phyloP scores from a whole-genome alignment of 2,329 filamentous ascomycete species.

The Tolypocladium tundrense region DNA sequence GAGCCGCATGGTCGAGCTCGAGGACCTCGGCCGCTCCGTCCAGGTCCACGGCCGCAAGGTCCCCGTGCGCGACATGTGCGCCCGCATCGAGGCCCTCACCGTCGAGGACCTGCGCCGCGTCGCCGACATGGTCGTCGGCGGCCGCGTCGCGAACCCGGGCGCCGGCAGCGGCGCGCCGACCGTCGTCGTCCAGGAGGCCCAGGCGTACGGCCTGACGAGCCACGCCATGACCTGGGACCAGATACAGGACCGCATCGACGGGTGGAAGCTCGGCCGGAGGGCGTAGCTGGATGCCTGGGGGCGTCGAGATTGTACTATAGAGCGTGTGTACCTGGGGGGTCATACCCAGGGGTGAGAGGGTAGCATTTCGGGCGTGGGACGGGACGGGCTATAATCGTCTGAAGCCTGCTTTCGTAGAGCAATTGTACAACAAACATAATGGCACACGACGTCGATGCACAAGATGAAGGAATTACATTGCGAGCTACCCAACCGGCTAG shows the following conservation, averaged over 20 bases:
- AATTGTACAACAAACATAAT: background rate
- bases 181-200: conserved; percentile 86
- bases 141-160: conserved; percentile 64
- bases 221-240: conserved; percentile 73
- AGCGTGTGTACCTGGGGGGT: background rate
- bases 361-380: background rate
- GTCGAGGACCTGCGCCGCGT: conserved; percentile 74
- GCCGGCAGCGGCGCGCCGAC: conserved; percentile 80
- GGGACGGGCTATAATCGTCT: background rate
- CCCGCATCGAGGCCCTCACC: conserved; percentile 71
- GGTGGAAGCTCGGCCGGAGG: conserved; percentile 68
- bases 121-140: conserved; percentile 67
- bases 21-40: conserved; percentile 88
- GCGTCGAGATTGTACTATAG: background rate
- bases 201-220: conserved; percentile 57
- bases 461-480: background rate
- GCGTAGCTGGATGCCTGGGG: background rate
- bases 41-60: conserved; percentile 95
- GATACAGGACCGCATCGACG: conserved; percentile 75
- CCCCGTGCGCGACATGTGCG: conserved; percentile 87
- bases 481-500: background rate
- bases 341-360: background rate
- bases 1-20: conserved; percentile 91
- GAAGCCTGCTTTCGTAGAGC: background rate
- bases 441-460: background rate